These are phyloP conservation scores for Byssochlamys sp. DNA, from an alignment of 2,329 filamentous ascomycete genomes.

Conservation along the genomic window DNA sequence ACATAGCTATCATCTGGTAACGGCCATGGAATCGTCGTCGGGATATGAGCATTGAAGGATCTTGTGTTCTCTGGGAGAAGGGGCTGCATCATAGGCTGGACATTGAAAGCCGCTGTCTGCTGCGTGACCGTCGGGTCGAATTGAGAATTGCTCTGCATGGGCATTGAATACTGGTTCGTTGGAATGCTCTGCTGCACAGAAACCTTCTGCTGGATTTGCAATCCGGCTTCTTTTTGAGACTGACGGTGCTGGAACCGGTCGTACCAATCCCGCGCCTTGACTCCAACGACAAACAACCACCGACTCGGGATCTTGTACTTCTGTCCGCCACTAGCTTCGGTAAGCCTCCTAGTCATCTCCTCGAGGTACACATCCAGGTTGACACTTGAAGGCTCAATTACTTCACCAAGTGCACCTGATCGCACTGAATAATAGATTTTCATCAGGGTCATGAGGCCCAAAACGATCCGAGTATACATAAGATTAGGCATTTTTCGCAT, in stretches of 20 bases:
- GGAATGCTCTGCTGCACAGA: neutral
- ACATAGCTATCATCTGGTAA: neutral
- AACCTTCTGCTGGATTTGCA: slow-evolving; percentile 1
- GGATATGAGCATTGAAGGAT: neutral
- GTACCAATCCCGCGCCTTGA: slow-evolving; percentile 25
- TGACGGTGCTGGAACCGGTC: slow-evolving; percentile 19
- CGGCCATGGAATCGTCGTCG: neutral
- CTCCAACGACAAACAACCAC: slow-evolving; percentile 24
- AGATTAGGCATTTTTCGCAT: slow-evolving; percentile 26
- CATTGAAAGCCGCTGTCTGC: neutral
- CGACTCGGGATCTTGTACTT: slow-evolving; percentile 26
- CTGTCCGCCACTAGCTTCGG: slow-evolving; percentile 22
- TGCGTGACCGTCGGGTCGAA: neutral
- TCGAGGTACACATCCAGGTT: slow-evolving; percentile 24
- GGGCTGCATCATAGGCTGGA: neutral
- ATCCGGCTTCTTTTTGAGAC: slow-evolving; percentile 4
- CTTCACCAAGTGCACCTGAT: slow-evolving; percentile 21
- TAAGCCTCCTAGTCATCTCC: slow-evolving; percentile 18
- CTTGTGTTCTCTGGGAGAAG: neutral
- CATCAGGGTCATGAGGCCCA: slow-evolving; percentile 23
- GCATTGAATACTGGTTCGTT: neutral
- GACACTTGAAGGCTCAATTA: slow-evolving; percentile 20
- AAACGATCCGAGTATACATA: slow-evolving; percentile 22
- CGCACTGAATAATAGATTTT: slow-evolving; percentile 27
- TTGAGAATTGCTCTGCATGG: neutral